phyloP scores from a whole-genome alignment of 169 alveolate genomes.

The Plasmodium cynomolgi region DNA sequence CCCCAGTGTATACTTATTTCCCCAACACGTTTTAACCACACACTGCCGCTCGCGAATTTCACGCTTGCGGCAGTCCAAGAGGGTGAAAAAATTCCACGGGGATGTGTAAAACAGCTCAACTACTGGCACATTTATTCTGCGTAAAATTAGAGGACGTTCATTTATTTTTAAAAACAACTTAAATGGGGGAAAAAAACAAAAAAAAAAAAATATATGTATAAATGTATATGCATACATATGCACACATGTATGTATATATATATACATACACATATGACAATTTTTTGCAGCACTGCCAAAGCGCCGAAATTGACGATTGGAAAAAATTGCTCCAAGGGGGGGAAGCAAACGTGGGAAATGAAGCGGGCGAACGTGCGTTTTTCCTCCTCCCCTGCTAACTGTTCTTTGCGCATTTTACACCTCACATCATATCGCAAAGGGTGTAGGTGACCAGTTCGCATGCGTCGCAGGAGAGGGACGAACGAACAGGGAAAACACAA shows the following conservation, averaged over 20 bases:
- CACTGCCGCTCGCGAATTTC: background rate
- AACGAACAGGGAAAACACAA: background rate
- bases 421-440: background rate
- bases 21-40: background rate
- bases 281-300: conserved; percentile 9
- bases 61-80: background rate
- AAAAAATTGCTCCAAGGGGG: background rate
- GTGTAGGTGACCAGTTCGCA: background rate
- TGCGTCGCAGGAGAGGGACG: background rate
- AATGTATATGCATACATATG: background rate
- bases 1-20: background rate
- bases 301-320: background rate
- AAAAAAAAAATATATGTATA: background rate
- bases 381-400: background rate
- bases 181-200: background rate
- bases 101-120: background rate
- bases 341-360: background rate
- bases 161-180: background rate
- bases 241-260: background rate
- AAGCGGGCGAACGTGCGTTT: background rate
- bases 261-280: background rate
- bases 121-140: background rate
- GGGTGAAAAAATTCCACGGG: background rate
- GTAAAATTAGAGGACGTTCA: background rate
- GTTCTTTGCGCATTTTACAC: background rate